phyloP scores from a whole-genome alignment of 257 asterid genomes.

The Perilla frutescens region DNA sequence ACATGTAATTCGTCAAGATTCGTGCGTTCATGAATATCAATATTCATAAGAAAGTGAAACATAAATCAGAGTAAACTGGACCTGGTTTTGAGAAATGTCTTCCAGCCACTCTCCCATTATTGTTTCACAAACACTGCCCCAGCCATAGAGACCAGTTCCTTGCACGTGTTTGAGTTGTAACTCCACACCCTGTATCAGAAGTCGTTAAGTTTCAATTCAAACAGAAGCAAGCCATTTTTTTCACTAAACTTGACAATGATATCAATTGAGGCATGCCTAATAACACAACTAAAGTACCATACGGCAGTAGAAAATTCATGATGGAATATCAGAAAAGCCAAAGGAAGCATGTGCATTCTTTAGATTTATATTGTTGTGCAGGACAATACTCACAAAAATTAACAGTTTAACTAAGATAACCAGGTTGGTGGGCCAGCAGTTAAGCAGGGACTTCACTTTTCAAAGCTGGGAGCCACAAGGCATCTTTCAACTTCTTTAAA shows the following conservation, averaged over 20 bases:
- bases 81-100: constrained; percentile 98
- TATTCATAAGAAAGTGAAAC: constrained; percentile 33
- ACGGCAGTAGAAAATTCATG: constrained; percentile 4
- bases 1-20: constrained; percentile 30
- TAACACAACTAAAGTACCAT: constrained; percentile 18
- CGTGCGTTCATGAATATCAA: constrained; percentile 34
- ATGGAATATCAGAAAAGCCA: constrained; percentile 30
- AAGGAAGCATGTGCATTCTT: constrained; percentile 12
- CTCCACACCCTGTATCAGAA: constrained; percentile 80
- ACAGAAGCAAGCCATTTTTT: constrained; percentile 4
- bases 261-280: constrained; percentile 3
- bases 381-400: constrained; percentile 2
- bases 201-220: constrained; percentile 24
- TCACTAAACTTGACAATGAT: constrained; percentile 13
- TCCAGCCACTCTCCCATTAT: constrained; percentile 95
- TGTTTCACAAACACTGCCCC: constrained; percentile 79
- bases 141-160: constrained; percentile 89
- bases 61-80: constrained; percentile 34
- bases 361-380: constrained; percentile 14
- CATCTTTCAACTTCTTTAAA: constrained; percentile 14
- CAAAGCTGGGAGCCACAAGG: not conserved
- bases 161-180: constrained; percentile 88
- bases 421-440: not conserved
- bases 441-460: constrained; percentile 12
- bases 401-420: constrained; percentile 7